phyloP scores from a whole-genome alignment of 2,329 filamentous ascomycete genomes.

The Sclerotinia glacialis region DNA sequence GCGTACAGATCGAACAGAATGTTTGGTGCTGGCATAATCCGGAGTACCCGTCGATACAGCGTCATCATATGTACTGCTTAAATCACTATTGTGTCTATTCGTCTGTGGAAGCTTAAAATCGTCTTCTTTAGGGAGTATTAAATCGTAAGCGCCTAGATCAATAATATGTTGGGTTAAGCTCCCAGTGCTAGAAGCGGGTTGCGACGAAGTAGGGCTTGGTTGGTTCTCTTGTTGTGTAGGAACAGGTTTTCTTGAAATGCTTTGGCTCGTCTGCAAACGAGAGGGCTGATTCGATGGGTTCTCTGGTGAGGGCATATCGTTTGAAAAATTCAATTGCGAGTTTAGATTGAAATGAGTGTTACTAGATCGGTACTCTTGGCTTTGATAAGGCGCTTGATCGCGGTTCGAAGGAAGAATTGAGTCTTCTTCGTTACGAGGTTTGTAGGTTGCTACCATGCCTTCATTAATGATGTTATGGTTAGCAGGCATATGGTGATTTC shows the following conservation, averaged over 20 bases:
- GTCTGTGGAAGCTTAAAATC: constrained; percentile 25
- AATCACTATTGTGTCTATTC: constrained; percentile 39
- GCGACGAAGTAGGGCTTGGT: constrained; percentile 42
- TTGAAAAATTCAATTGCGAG: constrained; percentile 26
- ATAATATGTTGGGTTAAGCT: constrained; percentile 45
- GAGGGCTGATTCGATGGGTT: constrained; percentile 6
- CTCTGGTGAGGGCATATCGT: constrained; percentile 15
- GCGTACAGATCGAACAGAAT: constrained; percentile 33
- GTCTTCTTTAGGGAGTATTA: constrained; percentile 29
- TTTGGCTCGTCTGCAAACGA: constrained; percentile 42
- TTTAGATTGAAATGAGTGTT: constrained; percentile 23
- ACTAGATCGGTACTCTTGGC: constrained; percentile 12
- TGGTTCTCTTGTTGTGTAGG: constrained; percentile 43
- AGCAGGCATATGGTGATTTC: constrained; percentile 39
- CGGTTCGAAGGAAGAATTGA: constrained; percentile 20
- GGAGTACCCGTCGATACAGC: constrained; percentile 63
- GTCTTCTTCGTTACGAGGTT: constrained; percentile 22
- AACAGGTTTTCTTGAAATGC: constrained; percentile 52
- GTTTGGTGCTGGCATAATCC: constrained; percentile 68
- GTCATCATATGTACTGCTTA: constrained; percentile 57
- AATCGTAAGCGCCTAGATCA: constrained; percentile 50
- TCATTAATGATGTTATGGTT: constrained; percentile 38
- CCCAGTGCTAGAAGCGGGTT: constrained; percentile 42
- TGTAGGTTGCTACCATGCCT: constrained; percentile 39
- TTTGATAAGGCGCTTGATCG: constrained; percentile 25